A percentile compares a stretch with the other conserved stretches of the same genome.
These are phyloP conservation scores for Marasmius oreades DNA, from an alignment of 1,284 basidiomycete genomes.

Conservation along the genomic window DNA sequence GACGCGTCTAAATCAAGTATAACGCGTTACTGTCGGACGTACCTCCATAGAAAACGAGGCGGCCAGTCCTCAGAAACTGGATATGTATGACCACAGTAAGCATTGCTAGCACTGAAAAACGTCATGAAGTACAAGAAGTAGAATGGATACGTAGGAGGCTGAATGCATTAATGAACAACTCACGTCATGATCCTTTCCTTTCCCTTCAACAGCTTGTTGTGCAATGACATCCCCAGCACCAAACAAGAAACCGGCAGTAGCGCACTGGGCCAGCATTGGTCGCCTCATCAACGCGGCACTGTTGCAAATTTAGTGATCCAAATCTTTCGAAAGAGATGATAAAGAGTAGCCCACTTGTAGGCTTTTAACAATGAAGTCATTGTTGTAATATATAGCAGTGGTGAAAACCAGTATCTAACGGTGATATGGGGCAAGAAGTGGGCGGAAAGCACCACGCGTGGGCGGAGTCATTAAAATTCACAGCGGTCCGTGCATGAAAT, in stretches of 20 bases:
- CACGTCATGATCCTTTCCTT: constrained; percentile 67
- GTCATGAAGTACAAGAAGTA: neutral
- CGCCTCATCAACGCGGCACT: constrained; percentile 60
- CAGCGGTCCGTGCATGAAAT: too few relatives aligned
- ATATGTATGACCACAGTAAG: constrained; percentile 2
- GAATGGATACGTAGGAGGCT: neutral
- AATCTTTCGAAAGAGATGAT: neutral
- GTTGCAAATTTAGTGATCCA: constrained; percentile 7
- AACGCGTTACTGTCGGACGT: constrained; percentile 9
- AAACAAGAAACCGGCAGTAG: constrained; percentile 67
- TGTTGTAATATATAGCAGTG: neutral
- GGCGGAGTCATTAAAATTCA: neutral
- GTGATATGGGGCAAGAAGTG: too few relatives aligned
- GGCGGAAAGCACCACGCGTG: too few relatives aligned
- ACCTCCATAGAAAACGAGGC: constrained; percentile 77
- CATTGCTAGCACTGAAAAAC: constrained; percentile 4
- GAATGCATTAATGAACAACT: constrained; percentile 22
- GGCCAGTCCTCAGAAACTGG: constrained; percentile 67
- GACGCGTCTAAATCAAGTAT: neutral
- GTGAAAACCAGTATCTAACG: too few relatives aligned
- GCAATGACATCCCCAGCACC: constrained; percentile 80
- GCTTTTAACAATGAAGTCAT: constrained; percentile 12
- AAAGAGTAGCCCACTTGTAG: constrained; percentile 12
- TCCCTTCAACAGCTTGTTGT: constrained; percentile 75
- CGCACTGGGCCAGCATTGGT: constrained; percentile 64